Conservation (phyloP, 257 asterid genomes). For the Solanum pinnatisectum region DNA sequence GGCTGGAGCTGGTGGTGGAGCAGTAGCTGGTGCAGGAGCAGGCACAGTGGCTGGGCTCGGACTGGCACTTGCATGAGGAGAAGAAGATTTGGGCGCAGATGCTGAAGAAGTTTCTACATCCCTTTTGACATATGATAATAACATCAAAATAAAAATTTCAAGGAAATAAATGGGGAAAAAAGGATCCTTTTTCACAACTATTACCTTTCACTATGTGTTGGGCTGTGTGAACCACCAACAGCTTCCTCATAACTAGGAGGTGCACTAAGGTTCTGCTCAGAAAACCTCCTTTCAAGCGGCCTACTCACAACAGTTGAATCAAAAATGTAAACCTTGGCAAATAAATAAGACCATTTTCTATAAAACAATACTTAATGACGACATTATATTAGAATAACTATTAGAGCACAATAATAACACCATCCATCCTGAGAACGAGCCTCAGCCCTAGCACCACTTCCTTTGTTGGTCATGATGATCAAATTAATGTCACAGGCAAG, state of each 20-base stretch:
- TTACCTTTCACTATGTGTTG: constrained; percentile 67
- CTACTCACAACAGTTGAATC: constrained; percentile 14
- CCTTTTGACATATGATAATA: constrained; percentile 30
- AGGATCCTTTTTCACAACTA: background rate
- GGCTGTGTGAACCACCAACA: constrained; percentile 61
- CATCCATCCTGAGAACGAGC: constrained; percentile 77
- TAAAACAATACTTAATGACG: background rate
- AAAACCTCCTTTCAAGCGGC: constrained; percentile 47
- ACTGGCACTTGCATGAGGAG: constrained; percentile 45
- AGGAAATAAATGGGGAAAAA: constrained; percentile 3
- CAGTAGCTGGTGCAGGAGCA: constrained; percentile 10
- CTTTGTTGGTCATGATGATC: constrained; percentile 27
- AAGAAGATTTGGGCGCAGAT: constrained; percentile 53
- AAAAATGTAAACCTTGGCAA: background rate
- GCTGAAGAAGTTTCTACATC: constrained; percentile 57
- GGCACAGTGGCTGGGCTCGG: constrained; percentile 30
- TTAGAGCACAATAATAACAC: constrained; percentile 16
- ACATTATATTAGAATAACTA: background rate
- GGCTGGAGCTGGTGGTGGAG: constrained; percentile 33
- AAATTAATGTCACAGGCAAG: background rate
- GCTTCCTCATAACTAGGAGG: constrained; percentile 93
- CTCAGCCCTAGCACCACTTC: constrained; percentile 64
- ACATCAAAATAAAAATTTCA: constrained; percentile 6
- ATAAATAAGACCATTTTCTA: background rate
- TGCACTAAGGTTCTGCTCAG: constrained; percentile 62